These are phyloP conservation scores for Poa pratensis DNA, from an alignment of 176 grass and related monocot genomes.

Conservation along the genomic window DNA sequence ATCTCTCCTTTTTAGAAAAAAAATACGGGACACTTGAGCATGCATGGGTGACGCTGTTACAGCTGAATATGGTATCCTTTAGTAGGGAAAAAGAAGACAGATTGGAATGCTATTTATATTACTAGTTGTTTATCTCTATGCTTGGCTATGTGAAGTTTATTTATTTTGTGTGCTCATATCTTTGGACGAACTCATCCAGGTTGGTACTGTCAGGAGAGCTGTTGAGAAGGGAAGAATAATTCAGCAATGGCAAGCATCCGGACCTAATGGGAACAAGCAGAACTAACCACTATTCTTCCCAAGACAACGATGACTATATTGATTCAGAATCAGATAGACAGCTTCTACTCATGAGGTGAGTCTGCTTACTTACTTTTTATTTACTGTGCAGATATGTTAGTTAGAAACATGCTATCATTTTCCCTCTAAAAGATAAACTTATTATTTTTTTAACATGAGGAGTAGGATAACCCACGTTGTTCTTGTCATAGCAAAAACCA, in stretches of 20 bases:
- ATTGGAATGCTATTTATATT: conserved; percentile 8
- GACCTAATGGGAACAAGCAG: conserved; percentile 59
- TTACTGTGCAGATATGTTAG: neutral
- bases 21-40: neutral
- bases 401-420: neutral
- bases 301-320: conserved; percentile 88
- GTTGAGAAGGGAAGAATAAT: conserved; percentile 81
- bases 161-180: neutral
- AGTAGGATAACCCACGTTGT: neutral
- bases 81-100: neutral
- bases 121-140: neutral
- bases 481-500: neutral
- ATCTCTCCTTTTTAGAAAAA: neutral
- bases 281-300: conserved; percentile 53
- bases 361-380: conserved; percentile 20
- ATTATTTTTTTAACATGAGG: neutral
- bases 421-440: neutral
- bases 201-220: conserved; percentile 58
- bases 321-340: conserved; percentile 95
- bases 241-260: conserved; percentile 52
- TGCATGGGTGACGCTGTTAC: neutral
- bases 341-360: conserved; percentile 85
- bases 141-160: neutral
- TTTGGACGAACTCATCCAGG: conserved; percentile 46
- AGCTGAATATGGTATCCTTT: neutral